phyloP scores from a whole-genome alignment of 306 rosid genomes.

The Cucurbita pepo region DNA sequence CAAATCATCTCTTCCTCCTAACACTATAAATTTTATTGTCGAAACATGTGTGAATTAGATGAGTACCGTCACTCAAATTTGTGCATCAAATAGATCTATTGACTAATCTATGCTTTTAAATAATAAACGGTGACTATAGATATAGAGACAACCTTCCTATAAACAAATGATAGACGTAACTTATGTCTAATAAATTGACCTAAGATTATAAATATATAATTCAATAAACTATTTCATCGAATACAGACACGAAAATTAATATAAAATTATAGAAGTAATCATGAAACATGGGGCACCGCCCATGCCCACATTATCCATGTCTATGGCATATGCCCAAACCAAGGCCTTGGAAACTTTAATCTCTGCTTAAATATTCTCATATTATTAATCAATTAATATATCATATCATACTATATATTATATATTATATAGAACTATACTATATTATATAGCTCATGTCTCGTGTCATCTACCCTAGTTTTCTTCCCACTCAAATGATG shows the following conservation, averaged over 20 bases:
- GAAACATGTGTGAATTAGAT: too few relatives aligned
- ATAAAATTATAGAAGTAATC: not conserved
- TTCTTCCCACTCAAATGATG: not conserved
- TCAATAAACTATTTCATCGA: not conserved
- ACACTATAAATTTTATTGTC: too few relatives aligned
- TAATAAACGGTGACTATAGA: not conserved
- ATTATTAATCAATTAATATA: not conserved
- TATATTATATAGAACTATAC: not conserved
- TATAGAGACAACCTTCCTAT: not conserved
- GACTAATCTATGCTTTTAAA: not conserved
- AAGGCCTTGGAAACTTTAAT: not conserved
- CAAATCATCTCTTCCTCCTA: too few relatives aligned
- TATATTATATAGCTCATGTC: not conserved
- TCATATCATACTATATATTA: not conserved
- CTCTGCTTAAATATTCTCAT: not conserved
- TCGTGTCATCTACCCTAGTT: not conserved
- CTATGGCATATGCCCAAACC: not conserved
- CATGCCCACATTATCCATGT: not conserved
- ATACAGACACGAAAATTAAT: not conserved
- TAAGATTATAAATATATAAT: not conserved
- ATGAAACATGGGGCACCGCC: slow-evolving; percentile 6
- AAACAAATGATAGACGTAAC: not conserved
- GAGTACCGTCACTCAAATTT: too few relatives aligned
- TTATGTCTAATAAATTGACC: not conserved
- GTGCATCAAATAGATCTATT: too few relatives aligned